Conservation (phyloP, 2,329 filamentous ascomycete genomes). For the Ceratocystis cubensis region DNA sequence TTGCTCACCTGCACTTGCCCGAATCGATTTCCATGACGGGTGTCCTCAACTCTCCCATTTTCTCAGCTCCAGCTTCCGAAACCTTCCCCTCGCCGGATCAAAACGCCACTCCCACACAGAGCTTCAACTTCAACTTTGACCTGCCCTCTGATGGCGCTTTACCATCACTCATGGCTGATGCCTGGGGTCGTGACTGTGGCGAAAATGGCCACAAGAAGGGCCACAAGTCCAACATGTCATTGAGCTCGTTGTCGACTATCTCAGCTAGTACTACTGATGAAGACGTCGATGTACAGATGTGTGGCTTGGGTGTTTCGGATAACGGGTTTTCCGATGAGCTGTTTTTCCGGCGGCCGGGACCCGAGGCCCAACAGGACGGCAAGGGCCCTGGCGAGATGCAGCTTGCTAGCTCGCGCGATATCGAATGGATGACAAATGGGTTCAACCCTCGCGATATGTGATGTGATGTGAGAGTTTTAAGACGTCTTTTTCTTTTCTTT, state of each 20-base stretch:
- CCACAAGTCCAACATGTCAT: slow-evolving; percentile 4
- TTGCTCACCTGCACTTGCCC: not conserved
- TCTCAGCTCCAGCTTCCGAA: slow-evolving; percentile 1
- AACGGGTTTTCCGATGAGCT: not conserved
- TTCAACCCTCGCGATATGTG: slow-evolving; percentile 29
- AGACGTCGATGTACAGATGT: slow-evolving; percentile 1
- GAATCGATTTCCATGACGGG: slow-evolving; percentile 3
- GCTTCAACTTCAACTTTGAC: slow-evolving; percentile 12
- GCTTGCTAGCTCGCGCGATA: slow-evolving; percentile 13
- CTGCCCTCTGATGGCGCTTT: not conserved
- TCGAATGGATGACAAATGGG: slow-evolving; percentile 40
- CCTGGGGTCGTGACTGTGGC: not conserved
- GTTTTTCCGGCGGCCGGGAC: not conserved
- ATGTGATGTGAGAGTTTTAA: not conserved
- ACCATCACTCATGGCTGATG: not conserved
- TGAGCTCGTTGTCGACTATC: slow-evolving; percentile 10
- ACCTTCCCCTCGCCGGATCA: not conserved
- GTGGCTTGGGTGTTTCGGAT: not conserved
- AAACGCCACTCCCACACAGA: not conserved
- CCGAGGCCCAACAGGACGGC: not conserved
- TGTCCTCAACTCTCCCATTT: slow-evolving; percentile 17
- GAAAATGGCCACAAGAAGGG: slow-evolving; percentile 2
- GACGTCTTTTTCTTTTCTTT: not conserved
- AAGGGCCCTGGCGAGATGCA: slow-evolving; percentile 28
- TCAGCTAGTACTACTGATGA: slow-evolving; percentile 4